Conservation (phyloP, 352 stramenopile genomes). For the Pythium biforme region DNA sequence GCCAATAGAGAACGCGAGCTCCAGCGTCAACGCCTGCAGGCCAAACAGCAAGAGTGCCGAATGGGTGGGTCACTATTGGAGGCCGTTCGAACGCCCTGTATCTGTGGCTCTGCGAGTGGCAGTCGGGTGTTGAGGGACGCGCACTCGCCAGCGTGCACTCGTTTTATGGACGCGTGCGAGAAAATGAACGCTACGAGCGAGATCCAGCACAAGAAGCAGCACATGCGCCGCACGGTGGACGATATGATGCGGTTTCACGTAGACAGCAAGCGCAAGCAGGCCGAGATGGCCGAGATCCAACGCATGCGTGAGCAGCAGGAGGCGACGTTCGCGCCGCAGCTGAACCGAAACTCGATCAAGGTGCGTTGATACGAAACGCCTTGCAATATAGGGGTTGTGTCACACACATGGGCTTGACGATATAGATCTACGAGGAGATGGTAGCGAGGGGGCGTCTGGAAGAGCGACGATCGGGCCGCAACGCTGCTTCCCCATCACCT, state of each 20-base stretch:
- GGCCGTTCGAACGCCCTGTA: constrained; percentile 6
- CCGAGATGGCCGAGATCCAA: constrained; percentile 32
- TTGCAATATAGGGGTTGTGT: not conserved
- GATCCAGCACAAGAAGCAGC: constrained; percentile 47
- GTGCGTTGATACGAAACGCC: constrained; percentile 15
- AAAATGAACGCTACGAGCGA: constrained; percentile 52
- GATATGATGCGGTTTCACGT: constrained; percentile 54
- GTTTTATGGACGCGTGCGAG: constrained; percentile 55
- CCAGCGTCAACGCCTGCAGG: not conserved
- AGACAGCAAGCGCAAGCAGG: constrained; percentile 40
- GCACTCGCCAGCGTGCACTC: constrained; percentile 40
- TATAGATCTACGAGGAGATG: constrained; percentile 50
- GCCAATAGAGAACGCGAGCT: constrained; percentile 20
- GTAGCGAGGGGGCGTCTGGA: constrained; percentile 41
- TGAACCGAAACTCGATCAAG: constrained; percentile 49
- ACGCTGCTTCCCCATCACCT: not conserved
- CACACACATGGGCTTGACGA: no score
- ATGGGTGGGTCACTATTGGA: not conserved
- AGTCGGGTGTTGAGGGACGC: not conserved
- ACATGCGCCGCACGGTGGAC: constrained; percentile 48
- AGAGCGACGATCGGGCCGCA: not conserved
- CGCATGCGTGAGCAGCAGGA: constrained; percentile 33
- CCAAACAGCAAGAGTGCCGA: not conserved
- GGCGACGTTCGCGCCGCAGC: constrained; percentile 45
- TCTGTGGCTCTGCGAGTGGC: constrained; percentile 8